Evolutionary conservation across 2,329 filamentous ascomycete genomes (phyloP).

Genomic region (Bimuria novae-zelandiae): DNA sequence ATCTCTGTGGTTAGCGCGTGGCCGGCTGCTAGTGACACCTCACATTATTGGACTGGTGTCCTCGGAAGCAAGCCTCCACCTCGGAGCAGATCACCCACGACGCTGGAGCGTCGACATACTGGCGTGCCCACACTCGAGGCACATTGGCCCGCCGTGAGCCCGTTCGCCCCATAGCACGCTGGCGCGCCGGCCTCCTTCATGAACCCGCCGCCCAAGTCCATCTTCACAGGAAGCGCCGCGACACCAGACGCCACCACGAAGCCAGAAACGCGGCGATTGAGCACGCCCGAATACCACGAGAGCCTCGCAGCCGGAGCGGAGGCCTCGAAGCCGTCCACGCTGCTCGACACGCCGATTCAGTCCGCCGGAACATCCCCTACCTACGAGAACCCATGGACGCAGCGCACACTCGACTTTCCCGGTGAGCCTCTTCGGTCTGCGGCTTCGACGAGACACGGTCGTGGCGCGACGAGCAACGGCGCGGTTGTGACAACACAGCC

Average conservation of each 20-base stretch:
- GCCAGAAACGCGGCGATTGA: slow-evolving; percentile 19
- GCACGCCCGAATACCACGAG: slow-evolving; percentile 27
- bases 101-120: slow-evolving; percentile 3
- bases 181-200: slow-evolving; percentile 29
- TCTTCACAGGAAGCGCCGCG: slow-evolving; percentile 41
- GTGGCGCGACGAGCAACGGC: slow-evolving; percentile 4
- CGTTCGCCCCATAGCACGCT: not conserved
- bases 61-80: slow-evolving; percentile 1
- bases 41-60: slow-evolving; percentile 1
- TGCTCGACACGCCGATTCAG: slow-evolving; percentile 12
- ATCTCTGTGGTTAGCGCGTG: not conserved
- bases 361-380: slow-evolving; percentile 3
- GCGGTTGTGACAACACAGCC: slow-evolving; percentile 21
- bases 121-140: slow-evolving; percentile 16
- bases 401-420: slow-evolving; percentile 18
- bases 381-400: slow-evolving; percentile 23
- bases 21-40: not conserved
- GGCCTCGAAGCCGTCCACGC: slow-evolving; percentile 20
- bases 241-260: slow-evolving; percentile 11
- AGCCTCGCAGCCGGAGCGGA: slow-evolving; percentile 13
- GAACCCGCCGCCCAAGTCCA: slow-evolving; percentile 38
- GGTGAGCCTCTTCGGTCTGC: slow-evolving; percentile 13
- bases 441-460: slow-evolving; percentile 16
- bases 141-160: slow-evolving; percentile 17
- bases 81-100: slow-evolving; percentile 2